These are phyloP conservation scores for Penicillium capsulatum DNA, from an alignment of 2,329 filamentous ascomycete species.

Conservation along the genomic window DNA sequence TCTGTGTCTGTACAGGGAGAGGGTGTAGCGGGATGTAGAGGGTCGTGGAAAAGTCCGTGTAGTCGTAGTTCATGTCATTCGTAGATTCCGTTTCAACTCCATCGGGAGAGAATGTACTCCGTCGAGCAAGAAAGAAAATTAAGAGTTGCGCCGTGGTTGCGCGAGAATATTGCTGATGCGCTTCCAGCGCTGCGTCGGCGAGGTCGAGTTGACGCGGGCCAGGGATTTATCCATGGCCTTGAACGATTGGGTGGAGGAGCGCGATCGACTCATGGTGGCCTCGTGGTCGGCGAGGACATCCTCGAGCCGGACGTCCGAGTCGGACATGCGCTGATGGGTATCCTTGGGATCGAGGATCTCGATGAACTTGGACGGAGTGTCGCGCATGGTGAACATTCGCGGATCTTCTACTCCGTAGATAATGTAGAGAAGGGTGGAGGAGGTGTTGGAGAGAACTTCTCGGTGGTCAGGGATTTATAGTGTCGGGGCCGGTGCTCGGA, in stretches of 20 bases:
- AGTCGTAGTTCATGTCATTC: slow-evolving; percentile 11
- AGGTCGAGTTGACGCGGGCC: slow-evolving; percentile 20
- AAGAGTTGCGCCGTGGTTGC: slow-evolving; percentile 26
- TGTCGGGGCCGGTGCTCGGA: neutral
- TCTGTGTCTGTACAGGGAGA: no score
- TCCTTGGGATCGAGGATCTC: slow-evolving; percentile 42
- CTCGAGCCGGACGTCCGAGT: slow-evolving; percentile 42
- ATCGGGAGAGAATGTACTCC: neutral
- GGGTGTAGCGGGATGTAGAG: no score
- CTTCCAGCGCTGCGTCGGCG: slow-evolving; percentile 32
- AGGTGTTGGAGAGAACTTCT: neutral
- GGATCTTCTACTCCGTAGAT: neutral
- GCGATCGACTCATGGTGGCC: slow-evolving; percentile 30
- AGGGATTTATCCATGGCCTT: slow-evolving; percentile 31
- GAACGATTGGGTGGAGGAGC: slow-evolving; percentile 34
- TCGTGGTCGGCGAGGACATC: slow-evolving; percentile 42
- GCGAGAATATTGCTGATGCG: slow-evolving; percentile 33
- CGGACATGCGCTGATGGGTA: slow-evolving; percentile 32
- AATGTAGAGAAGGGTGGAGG: neutral
- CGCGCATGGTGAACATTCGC: slow-evolving; percentile 19
- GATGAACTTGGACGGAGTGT: slow-evolving; percentile 42
- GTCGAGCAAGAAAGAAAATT: slow-evolving; percentile 1
- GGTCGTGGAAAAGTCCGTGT: slow-evolving; percentile 1
- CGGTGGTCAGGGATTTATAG: neutral
- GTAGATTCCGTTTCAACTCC: no score